Conservation (phyloP, 2,329 filamentous ascomycete genomes). For the Periconia macrospinosa region DNA sequence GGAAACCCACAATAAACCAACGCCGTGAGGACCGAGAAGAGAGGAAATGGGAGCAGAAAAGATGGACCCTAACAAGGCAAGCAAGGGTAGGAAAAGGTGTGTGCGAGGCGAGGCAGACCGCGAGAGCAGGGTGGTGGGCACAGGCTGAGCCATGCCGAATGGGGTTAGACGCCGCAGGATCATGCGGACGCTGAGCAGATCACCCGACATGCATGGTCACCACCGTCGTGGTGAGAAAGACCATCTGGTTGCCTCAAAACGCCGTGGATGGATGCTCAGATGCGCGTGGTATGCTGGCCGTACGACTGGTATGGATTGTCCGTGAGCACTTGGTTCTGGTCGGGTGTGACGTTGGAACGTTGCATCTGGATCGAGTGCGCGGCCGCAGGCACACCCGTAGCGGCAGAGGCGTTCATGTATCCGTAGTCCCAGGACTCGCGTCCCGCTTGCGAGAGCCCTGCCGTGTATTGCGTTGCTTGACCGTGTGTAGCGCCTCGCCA, state of each 20-base stretch:
- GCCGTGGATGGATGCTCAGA: conserved; percentile 20
- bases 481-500: conserved; percentile 32
- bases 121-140: conserved; percentile 21
- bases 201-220: conserved; percentile 33
- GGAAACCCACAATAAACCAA: conserved; percentile 10
- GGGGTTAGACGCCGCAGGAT: conserved; percentile 25
- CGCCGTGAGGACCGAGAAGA: conserved; percentile 16
- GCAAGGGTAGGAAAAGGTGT: conserved; percentile 11
- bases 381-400: conserved; percentile 27
- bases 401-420: conserved; percentile 32
- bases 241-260: conserved; percentile 12
- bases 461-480: conserved; percentile 38
- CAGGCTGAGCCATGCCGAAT: conserved; percentile 18
- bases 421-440: conserved; percentile 42
- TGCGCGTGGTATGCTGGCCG: conserved; percentile 41
- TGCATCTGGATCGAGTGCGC: conserved; percentile 35
- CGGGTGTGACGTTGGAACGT: conserved; percentile 33
- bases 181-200: conserved; percentile 36
- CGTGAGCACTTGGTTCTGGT: conserved; percentile 31
- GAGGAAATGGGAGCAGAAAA: conserved; percentile 8
- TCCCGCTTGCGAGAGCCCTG: conserved; percentile 30
- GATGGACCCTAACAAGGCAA: conserved; percentile 5
- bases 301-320: conserved; percentile 40
- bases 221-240: conserved; percentile 21
- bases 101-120: conserved; percentile 27